A percentile compares a stretch with the other conserved stretches of the same genome.
phyloP scores from a whole-genome alignment of 176 grass and related monocot species.

The Oryza australiensis region DNA sequence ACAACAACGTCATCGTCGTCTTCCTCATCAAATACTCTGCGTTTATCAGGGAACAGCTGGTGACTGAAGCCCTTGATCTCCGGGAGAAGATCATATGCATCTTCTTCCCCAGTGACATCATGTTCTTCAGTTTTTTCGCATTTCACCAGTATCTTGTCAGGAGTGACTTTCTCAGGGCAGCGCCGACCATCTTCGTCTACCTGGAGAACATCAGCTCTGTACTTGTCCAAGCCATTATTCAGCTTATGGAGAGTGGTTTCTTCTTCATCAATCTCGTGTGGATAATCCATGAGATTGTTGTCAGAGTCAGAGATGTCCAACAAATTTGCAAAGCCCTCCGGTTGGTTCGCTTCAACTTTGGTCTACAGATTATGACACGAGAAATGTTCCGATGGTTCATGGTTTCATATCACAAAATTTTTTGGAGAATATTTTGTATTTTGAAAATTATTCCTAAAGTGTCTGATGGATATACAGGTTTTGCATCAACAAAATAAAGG shows the following conservation, averaged over 20 bases:
- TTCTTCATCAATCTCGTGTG: neutral
- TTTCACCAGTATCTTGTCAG: neutral
- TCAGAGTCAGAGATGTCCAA: neutral
- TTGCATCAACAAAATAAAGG: neutral
- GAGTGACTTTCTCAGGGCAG: neutral
- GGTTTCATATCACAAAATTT: neutral
- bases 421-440: neutral
- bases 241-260: neutral
- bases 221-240: neutral
- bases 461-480: neutral
- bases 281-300: neutral
- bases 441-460: neutral
- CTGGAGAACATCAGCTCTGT: neutral
- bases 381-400: constrained; percentile 25
- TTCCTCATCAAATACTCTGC: constrained; percentile 28
- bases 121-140: neutral
- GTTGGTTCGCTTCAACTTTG: constrained; percentile 11
- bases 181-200: neutral
- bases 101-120: neutral
- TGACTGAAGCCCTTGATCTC: neutral
- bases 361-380: constrained; percentile 42
- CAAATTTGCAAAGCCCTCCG: neutral
- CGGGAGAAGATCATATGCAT: constrained; percentile 17
- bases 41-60: neutral
- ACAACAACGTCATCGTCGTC: constrained; percentile 14